These are phyloP conservation scores for Colletotrichum tofieldiae DNA, from an alignment of 2,329 filamentous ascomycete genomes.

Conservation along the genomic window DNA sequence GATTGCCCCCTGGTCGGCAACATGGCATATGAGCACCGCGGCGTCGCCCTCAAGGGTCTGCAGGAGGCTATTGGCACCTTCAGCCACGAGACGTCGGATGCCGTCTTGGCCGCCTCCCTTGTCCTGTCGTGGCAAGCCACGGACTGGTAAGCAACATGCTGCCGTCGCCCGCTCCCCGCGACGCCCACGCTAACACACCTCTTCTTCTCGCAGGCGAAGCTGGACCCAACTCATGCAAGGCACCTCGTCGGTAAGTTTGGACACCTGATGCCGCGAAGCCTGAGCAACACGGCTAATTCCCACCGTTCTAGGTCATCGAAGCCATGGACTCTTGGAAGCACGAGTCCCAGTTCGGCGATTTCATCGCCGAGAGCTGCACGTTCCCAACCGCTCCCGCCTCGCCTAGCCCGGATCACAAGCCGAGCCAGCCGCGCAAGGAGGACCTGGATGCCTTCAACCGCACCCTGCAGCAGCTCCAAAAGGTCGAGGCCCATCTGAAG, in stretches of 20 bases:
- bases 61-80: conserved; percentile 91
- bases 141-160: conserved; percentile 82
- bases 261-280: not conserved
- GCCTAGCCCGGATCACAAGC: conserved; percentile 73
- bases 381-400: conserved; percentile 78
- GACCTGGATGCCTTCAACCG: conserved; percentile 79
- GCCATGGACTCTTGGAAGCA: conserved; percentile 94
- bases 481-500: conserved; percentile 78
- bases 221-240: conserved; percentile 96
- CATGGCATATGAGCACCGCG: conserved; percentile 91
- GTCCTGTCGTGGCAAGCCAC: conserved; percentile 96
- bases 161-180: conserved; percentile 47
- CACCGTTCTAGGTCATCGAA: conserved; percentile 75
- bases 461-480: conserved; percentile 77
- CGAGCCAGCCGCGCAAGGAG: conserved; percentile 77
- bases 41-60: conserved; percentile 87
- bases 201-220: conserved; percentile 76
- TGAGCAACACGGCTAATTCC: conserved; percentile 13
- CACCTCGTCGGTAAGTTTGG: conserved; percentile 82
- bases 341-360: conserved; percentile 87
- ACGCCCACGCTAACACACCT: conserved; percentile 52
- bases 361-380: conserved; percentile 84
- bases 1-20: conserved; percentile 88
- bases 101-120: conserved; percentile 90
- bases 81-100: conserved; percentile 89